Evolutionary conservation across 495 filamentous ascomycete species (phyloP), one percentile per base, ranked within the genome.

Genomic region (Neurospora sp.): DNA sequence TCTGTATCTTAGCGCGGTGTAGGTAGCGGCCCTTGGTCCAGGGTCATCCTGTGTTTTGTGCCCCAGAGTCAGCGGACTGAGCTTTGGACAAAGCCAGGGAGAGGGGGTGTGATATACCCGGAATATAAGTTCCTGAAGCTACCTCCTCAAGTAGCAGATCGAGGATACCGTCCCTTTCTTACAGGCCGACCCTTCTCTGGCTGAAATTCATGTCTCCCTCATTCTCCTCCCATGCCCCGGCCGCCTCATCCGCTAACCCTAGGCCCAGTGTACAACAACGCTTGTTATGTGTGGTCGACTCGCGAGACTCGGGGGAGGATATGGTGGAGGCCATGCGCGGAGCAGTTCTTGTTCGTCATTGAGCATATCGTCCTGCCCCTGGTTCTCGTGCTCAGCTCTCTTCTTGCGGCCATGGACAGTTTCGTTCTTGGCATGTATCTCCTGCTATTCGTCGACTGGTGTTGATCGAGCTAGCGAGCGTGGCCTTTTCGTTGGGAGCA

Each of bases 401-500:
- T 11, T 22, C n/a, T 3, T 0, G 7, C 8, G 7, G 42, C 18
- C 2, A 20, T n/a, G 0, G n/a, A 5, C 4, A 22, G n/a, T 1
- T 11, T 53, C 20, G 5, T 11, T 2, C 1, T 5, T 11, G 10
- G 10, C n/a, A 22, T 53, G 5, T 11, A 22, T 0, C n/a, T 11
- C 44, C 44, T 22, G 44, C 44, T 48, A 9, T 3, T 48, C 20
- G 0, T 48, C 46, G 46, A 4, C 46, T 53, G 4, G 4, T 11
- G 46, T 22, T 22, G 20, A 22, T 53, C 10, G 46, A 53, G 46
- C 10, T 53, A 12, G 20, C 4, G 4, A 12, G 20, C 0, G 4
- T 1, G 46, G 4, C 20, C 11, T 22, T 10, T 53, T 12, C 9
- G 8, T 5, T 48, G 44, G 18, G 3, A 48, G 44, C 44, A 48